A percentile compares a stretch with the other conserved stretches of the same genome.
phyloP scores from a whole-genome alignment of 805 yeast species.

The Candida silvicultrix region DNA sequence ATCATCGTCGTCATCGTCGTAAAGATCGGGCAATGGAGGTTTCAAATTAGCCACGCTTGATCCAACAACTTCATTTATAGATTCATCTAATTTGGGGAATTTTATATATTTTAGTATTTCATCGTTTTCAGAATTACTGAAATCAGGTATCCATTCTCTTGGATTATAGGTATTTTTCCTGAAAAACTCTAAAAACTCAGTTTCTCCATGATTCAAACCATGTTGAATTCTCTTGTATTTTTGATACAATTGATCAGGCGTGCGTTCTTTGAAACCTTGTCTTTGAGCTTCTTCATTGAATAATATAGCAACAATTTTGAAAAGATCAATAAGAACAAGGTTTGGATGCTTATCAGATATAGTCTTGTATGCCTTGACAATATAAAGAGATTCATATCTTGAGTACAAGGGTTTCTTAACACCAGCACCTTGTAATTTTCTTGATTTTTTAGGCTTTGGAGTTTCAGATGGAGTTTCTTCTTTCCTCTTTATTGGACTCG shows the following conservation, averaged over 20 bases:
- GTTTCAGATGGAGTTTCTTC: background rate
- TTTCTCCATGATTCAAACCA: conserved; percentile 19
- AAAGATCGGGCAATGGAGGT: conserved; percentile 4
- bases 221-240: conserved; percentile 22
- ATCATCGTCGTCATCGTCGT: conserved; percentile 1
- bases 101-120: conserved; percentile 9
- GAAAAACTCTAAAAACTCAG: conserved; percentile 16
- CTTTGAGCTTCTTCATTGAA: conserved; percentile 17
- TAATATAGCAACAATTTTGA: conserved; percentile 15
- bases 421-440: conserved; percentile 21
- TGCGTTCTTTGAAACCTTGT: conserved; percentile 19
- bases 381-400: conserved; percentile 18
- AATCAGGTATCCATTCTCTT: conserved; percentile 21
- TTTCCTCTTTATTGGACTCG: background rate
- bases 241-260: conserved; percentile 22
- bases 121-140: conserved; percentile 5
- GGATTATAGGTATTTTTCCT: conserved; percentile 11
- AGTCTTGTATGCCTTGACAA: conserved; percentile 17
- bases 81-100: conserved; percentile 12
- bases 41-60: conserved; percentile 3
- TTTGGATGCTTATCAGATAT: conserved; percentile 14
- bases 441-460: conserved; percentile 11
- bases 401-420: conserved; percentile 22
- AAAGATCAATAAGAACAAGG: conserved; percentile 17
- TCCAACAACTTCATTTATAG: conserved; percentile 10